A percentile compares a stretch with the other conserved stretches of the same genome.
phyloP scores from a whole-genome alignment of 345 rosid species.

The Hibiscus trionum region DNA sequence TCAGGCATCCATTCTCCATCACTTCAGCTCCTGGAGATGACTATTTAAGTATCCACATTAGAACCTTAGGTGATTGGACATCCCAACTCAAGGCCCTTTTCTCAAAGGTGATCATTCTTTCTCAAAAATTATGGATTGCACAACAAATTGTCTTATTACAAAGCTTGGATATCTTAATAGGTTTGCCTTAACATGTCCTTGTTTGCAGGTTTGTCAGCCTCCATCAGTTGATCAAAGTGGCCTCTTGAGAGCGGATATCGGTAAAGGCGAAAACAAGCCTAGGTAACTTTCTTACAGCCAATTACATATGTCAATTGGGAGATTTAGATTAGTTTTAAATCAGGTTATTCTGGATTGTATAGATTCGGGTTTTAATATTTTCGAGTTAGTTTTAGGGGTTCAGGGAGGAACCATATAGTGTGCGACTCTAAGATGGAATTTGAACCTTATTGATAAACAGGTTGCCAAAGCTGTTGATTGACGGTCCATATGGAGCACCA shows the following conservation, averaged over 20 bases:
- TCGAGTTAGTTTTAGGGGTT: no score
- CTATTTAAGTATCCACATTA: constrained; percentile 52
- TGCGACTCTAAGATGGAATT: background rate
- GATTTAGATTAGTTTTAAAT: no score
- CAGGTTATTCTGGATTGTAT: no score
- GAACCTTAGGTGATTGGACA: constrained; percentile 81
- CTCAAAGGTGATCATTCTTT: constrained; percentile 32
- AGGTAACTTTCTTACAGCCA: constrained; percentile 28
- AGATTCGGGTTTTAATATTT: no score
- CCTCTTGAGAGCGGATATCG: constrained; percentile 46
- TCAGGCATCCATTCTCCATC: constrained; percentile 70
- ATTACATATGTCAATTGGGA: background rate
- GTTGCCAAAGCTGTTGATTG: constrained; percentile 61
- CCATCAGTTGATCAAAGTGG: constrained; percentile 53
- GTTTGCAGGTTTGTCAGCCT: constrained; percentile 49
- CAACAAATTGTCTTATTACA: background rate
- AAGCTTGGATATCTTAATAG: background rate
- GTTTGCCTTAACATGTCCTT: background rate
- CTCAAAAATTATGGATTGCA: background rate
- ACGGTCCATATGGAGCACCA: constrained; percentile 83
- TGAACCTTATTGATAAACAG: constrained; percentile 18
- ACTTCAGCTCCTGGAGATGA: constrained; percentile 64
- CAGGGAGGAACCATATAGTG: no score
- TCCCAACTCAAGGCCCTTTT: constrained; percentile 55
- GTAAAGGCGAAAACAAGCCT: constrained; percentile 25